phyloP scores from a whole-genome alignment of 2,329 filamentous ascomycete species.

The Microsporum ferrugineum region DNA sequence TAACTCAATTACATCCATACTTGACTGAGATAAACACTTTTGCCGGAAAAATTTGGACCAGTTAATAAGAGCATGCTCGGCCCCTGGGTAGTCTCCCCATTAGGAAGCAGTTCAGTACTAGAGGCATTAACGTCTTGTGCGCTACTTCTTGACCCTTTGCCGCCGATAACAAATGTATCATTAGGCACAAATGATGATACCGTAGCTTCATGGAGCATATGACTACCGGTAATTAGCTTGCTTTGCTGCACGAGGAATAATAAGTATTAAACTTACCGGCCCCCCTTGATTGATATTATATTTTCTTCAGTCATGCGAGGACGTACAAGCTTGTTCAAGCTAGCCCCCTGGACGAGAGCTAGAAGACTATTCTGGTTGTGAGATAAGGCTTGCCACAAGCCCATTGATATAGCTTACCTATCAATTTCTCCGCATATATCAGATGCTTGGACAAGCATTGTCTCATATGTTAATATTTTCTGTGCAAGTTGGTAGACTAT shows the following conservation, averaged over 20 bases:
- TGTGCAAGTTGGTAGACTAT: conserved; percentile 69
- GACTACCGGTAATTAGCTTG: conserved; percentile 33
- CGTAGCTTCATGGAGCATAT: conserved; percentile 75
- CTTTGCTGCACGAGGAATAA: neutral
- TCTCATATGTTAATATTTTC: conserved; percentile 57
- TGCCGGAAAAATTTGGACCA: conserved; percentile 92
- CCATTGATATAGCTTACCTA: conserved; percentile 28
- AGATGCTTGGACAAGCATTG: conserved; percentile 56
- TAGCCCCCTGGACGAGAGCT: conserved; percentile 66
- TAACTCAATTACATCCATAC: conserved; percentile 13
- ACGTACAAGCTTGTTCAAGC: conserved; percentile 56
- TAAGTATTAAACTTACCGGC: conserved; percentile 43
- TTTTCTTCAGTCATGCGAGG: conserved; percentile 62
- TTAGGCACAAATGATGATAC: conserved; percentile 76
- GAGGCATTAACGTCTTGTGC: neutral
- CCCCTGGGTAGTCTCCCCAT: conserved; percentile 14
- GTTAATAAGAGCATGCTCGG: conserved; percentile 72
- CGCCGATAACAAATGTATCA: conserved; percentile 57
- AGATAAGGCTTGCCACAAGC: neutral
- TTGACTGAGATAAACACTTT: conserved; percentile 92
- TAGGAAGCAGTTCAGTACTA: neutral
- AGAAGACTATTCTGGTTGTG: conserved; percentile 46
- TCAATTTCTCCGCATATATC: conserved; percentile 80
- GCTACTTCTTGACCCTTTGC: conserved; percentile 22
- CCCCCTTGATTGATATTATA: conserved; percentile 60